Evolutionary conservation across 805 yeast genomes (phyloP).

Genomic region (Metschnikowia drakensbergensis): DNA sequence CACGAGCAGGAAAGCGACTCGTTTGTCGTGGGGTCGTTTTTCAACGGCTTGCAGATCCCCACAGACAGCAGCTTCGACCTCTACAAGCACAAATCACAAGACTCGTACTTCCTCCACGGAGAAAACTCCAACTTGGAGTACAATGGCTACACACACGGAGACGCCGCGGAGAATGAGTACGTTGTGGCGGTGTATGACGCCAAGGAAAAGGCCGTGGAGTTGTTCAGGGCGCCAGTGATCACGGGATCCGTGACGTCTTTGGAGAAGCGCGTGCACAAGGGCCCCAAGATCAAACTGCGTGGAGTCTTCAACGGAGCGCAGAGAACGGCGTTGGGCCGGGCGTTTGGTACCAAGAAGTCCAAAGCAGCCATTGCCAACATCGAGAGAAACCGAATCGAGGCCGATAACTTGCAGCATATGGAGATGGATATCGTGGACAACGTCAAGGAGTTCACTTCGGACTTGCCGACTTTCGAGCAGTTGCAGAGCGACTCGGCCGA

Average conservation of each 20-base stretch:
- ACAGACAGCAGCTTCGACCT: slow-evolving; percentile 57
- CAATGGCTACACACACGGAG: slow-evolving; percentile 47
- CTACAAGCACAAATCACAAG: slow-evolving; percentile 46
- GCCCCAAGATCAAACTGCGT: slow-evolving; percentile 62
- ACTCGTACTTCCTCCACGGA: slow-evolving; percentile 62
- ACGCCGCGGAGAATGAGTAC: slow-evolving; percentile 46
- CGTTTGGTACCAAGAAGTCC: slow-evolving; percentile 96
- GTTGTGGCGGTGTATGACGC: slow-evolving; percentile 79
- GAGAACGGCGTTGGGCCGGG: slow-evolving; percentile 86
- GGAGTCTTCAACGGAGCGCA: slow-evolving; percentile 51
- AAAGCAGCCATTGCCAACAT: slow-evolving; percentile 80
- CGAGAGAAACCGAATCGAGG: slow-evolving; percentile 81
- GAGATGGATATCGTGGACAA: slow-evolving; percentile 81
- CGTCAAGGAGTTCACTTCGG: slow-evolving; percentile 64
- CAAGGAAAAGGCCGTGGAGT: slow-evolving; percentile 54
- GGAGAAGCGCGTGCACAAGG: slow-evolving; percentile 50
- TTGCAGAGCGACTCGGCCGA: slow-evolving; percentile 56
- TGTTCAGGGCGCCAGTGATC: slow-evolving; percentile 61
- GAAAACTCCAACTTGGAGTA: slow-evolving; percentile 71
- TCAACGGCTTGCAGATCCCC: slow-evolving; percentile 71
- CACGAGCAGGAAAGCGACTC: slow-evolving; percentile 14
- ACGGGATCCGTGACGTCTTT: slow-evolving; percentile 60
- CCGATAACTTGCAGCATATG: slow-evolving; percentile 68
- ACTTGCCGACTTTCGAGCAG: slow-evolving; percentile 67
- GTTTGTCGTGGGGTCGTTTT: slow-evolving; percentile 64